A percentile compares a stretch with the other conserved stretches of the same genome.
Evolutionary conservation across 768 basidiomycete species (phyloP).

Genomic region (Amanita jacksonii): DNA sequence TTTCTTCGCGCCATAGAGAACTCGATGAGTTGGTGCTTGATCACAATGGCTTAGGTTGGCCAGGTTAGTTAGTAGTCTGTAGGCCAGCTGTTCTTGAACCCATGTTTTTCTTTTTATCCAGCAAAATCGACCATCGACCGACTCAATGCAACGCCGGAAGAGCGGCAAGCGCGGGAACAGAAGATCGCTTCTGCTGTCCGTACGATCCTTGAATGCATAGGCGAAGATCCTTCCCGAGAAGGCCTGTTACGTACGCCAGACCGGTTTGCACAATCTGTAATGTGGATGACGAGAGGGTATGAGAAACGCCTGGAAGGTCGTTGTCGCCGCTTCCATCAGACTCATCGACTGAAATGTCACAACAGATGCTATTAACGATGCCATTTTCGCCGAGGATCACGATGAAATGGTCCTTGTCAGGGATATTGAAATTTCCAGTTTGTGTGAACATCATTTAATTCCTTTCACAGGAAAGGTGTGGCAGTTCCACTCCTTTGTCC

Average conservation of each 20-base stretch:
- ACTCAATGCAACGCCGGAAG: conserved; percentile 68
- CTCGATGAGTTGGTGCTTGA: conserved; percentile 35
- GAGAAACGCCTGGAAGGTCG: conserved; percentile 88
- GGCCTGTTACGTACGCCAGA: conserved; percentile 89
- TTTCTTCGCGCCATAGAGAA: conserved; percentile 27
- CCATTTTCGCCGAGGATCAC: conserved; percentile 97
- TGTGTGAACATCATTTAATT: conserved; percentile 98
- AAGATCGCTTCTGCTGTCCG: conserved; percentile 80
- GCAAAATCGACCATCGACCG: conserved; percentile 88
- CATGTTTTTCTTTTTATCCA: conserved; percentile 20
- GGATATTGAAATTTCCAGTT: conserved; percentile 93
- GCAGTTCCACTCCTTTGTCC: conserved; percentile 13
- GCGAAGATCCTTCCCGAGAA: conserved; percentile 95
- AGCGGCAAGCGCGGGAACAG: conserved; percentile 62
- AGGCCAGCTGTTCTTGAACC: background rate
- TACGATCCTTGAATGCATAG: conserved; percentile 92
- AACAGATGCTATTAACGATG: conserved; percentile 95
- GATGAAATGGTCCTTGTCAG: conserved; percentile 99
- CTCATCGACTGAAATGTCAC: conserved; percentile 9
- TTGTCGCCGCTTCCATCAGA: conserved; percentile 14
- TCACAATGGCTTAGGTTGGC: conserved; percentile 85
- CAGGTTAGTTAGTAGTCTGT: conserved; percentile 41
- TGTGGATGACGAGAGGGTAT: conserved; percentile 99
- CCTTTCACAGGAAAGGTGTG: conserved; percentile 93
- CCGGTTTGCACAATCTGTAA: conserved; percentile 90